phyloP scores from a whole-genome alignment of 2,329 filamentous ascomycete genomes.

The Ophiocordyceps camponoti-floridani region DNA sequence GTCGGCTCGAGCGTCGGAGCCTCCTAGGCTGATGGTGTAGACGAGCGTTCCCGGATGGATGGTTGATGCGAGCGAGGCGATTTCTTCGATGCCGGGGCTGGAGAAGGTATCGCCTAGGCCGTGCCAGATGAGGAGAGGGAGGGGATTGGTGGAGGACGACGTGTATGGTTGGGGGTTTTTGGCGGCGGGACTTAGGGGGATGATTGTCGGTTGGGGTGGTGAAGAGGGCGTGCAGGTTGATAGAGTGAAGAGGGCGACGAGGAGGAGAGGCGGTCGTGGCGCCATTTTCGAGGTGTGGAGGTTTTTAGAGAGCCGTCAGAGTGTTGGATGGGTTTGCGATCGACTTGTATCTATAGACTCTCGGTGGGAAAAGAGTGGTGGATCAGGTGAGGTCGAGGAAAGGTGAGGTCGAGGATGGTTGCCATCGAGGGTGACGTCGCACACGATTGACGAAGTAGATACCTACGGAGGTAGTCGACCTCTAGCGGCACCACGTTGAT shows the following conservation, averaged over 20 bases:
- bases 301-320: not conserved
- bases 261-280: slow-evolving; percentile 7
- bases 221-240: not conserved
- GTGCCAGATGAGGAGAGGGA: slow-evolving; percentile 92
- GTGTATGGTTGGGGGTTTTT: not conserved
- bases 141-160: slow-evolving; percentile 34
- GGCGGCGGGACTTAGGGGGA: not conserved
- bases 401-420: not conserved
- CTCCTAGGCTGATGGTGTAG: slow-evolving; percentile 54
- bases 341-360: not conserved
- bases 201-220: slow-evolving; percentile 13
- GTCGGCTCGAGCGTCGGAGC: slow-evolving; percentile 48
- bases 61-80: slow-evolving; percentile 53
- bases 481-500: not conserved
- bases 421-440: not conserved
- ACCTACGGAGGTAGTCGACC: too few relatives aligned
- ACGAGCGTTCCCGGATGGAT: slow-evolving; percentile 71
- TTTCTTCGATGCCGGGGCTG: slow-evolving; percentile 52
- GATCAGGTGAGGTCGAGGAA: not conserved
- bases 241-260: slow-evolving; percentile 5
- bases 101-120: slow-evolving; percentile 60
- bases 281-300: not conserved
- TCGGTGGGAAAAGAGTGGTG: not conserved
- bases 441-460: too few relatives aligned
- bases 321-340: not conserved